Evolutionary conservation across 257 asterid species (phyloP), one percentile per base, ranked within the genome.

Genomic region (Jaltomata sinuosa): DNA sequence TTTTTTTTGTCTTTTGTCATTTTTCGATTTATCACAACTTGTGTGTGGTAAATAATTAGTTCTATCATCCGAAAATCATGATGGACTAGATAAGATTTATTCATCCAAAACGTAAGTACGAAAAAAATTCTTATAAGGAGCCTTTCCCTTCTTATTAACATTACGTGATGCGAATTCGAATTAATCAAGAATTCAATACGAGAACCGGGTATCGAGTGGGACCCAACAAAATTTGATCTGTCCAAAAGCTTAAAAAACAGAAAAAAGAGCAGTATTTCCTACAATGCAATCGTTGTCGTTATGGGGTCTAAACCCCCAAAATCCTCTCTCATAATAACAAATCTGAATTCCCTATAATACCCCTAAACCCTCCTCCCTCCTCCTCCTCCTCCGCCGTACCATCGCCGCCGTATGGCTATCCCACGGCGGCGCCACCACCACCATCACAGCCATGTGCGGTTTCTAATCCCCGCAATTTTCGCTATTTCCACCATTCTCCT

Each of bases 381-480:
- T 62, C 38, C 71, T 27, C 71, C 25, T 65, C 74, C 14, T 62
- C 38, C 71, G 12, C 71, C 38, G 68, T 8, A 38, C 7, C 77
- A 82, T 85, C 88, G 86, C 89, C 89, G 85, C 77, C 83, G n/a
- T 45, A 96, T 96, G 98, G 93, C 93, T 68, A 36, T 85, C 55
- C 90, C 86, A 38, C 95, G 99, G 92, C 96, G 98, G 91, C 98
- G 98, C 81, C 91, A 86, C 91, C 96, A 88, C 52, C 96, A 88
- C 36, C 59, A 88, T 84, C 90, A 85, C 52, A 85, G 71, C 87
- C 96, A 95, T 21, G 88, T 36, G 6, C 84, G 89, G 68, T 85
- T 83, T n/a, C 47, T 97, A 25, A 69, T 95, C 40, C 97, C 94
- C 15, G 87, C 84, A 54, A 85, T 94, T 81, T 85, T 89, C 50